Base-by-base conservation (phyloP, 805 yeast species). In the Saccharomycopsis fodiens region DNA sequence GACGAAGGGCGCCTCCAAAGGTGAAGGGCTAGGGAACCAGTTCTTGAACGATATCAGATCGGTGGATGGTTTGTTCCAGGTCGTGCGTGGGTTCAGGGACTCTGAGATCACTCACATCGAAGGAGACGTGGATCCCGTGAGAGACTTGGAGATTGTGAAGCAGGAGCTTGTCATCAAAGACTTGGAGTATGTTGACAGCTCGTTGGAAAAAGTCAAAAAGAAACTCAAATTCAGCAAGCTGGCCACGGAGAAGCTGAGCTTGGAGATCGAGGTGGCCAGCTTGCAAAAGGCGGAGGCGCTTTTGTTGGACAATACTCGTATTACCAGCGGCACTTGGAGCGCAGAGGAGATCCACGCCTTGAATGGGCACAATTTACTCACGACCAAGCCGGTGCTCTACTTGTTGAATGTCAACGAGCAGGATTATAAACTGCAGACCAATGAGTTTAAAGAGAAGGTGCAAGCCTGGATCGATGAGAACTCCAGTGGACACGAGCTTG, bases 301-400 rank as follows among this genome's bases (percentile, higher is more conserved):
- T 54, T 68, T 81, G 56, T 69, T 83, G 40, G 84, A 85, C 56
- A 68, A 73, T 46, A 82, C 85, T 29, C 66, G 75, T 54, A 72
- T 85, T 56, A 76, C 82, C 38, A 78, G 79, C 42, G 69, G 74
- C 42, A 59, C 59, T 3, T 85, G 93, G 87, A 67, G 73, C 15
- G 66, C 69, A 25, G 74, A 73, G 22, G 93, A 87, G 55, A 76
- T 81, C 36, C 77, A 73, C 23, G 67, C 81, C 41, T 73, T 86
- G 45, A 85, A 85, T 63, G 70, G 74, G 31, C 76, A 85, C 68
- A 81, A 78, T 55, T 74, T 88, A 42, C 64, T 88, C 41, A 87
- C 96, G 1, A 88, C 95, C 3, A 88, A 88, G 59, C 96, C 96
- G n/a, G 78, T 89, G 1, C 76, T 87, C 13, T 80, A 81, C 51